Base-by-base conservation (phyloP, 176 grass and related monocot species). In the Carex scoparia region DNA sequence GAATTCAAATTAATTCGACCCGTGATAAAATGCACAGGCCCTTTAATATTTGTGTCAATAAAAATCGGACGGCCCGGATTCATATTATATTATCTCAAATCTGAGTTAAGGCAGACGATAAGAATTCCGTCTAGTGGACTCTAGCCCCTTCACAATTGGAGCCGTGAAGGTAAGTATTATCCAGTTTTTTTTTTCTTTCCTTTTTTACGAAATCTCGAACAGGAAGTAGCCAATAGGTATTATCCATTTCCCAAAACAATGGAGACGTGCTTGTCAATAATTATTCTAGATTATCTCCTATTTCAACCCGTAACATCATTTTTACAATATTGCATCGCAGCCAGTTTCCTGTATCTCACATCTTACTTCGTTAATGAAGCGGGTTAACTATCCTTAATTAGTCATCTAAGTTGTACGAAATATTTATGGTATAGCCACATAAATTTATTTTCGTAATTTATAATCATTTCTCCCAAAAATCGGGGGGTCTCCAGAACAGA, bases 381-480 rank as follows among this genome's bases (percentile, higher is more conserved):
- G 72, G 72, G 72, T 76, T 12, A 54, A 61, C 4, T 10, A 53
- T 2, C 71, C 4, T 53, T 1, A 31, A 55, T 6, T 4, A 76
- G 13, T 12, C 1, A 53, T 7, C 2, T n/a, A 30, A 32, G 74
- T 10, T 79, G 27, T 18, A 79, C 74, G 2, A 31, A 79, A 58
- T 33, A 79, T 32, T 12, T 0, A 8, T 9, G 6, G 2, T 5
- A 16, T 58, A 33, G 53, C 28, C 74, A 79, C 74, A 79, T 16
- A 58, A 58, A 37, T 12, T 6, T 16, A 30, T 9, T 27, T 53
- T 42, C 4, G n/a, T 5, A 28, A 11, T 51, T 28, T 57, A 15
- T 55, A 31, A 78, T 57, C 28, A 57, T 57, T 28, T 56, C 28
- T 58, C 53, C 74, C 53, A 58, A 79, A 79, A 79, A 81, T 81